A percentile compares a stretch with the other conserved stretches of the same genome.
phyloP scores from a whole-genome alignment of 2,329 filamentous ascomycete species.

The Neopestalotiopsis sp. region DNA sequence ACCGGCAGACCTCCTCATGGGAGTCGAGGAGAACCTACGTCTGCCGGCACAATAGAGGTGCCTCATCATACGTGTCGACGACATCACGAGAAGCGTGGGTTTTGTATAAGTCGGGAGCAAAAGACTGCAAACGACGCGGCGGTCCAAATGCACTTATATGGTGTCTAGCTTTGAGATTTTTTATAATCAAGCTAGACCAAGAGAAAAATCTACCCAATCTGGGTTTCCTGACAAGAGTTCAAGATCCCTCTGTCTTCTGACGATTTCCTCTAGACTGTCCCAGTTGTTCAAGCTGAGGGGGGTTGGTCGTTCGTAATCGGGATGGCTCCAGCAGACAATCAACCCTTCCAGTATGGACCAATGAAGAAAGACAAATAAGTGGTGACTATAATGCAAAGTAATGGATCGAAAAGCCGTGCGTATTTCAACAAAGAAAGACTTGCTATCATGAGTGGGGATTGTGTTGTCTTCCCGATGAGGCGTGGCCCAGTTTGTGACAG shows the following conservation, averaged over 20 bases:
- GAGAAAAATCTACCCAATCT: not conserved
- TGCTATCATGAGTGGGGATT: not conserved
- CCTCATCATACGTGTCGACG: constrained; percentile 24
- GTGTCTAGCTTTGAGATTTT: not conserved
- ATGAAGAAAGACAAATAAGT: not conserved
- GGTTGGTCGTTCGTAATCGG: not conserved
- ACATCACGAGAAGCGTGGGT: constrained; percentile 22
- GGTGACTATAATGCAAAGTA: not conserved
- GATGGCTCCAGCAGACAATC: not conserved
- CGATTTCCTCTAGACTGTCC: not conserved
- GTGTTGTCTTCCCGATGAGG: not conserved
- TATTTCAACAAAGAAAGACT: not conserved
- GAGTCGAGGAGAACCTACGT: constrained; percentile 24
- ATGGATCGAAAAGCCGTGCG: not conserved
- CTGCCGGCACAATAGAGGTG: constrained; percentile 26
- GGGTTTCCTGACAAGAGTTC: not conserved
- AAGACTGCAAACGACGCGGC: not conserved
- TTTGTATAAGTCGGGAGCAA: not conserved
- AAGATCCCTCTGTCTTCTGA: not conserved
- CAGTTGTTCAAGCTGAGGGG: not conserved
- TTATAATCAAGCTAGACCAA: not conserved
- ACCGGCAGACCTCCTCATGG: constrained; percentile 22
- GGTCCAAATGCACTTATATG: not conserved
- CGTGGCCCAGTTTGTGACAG: not conserved
- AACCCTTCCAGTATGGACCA: constrained; percentile 1